Conservation (phyloP, 192 early-diverging fungal species). For the Lobosporangium transversale region DNA sequence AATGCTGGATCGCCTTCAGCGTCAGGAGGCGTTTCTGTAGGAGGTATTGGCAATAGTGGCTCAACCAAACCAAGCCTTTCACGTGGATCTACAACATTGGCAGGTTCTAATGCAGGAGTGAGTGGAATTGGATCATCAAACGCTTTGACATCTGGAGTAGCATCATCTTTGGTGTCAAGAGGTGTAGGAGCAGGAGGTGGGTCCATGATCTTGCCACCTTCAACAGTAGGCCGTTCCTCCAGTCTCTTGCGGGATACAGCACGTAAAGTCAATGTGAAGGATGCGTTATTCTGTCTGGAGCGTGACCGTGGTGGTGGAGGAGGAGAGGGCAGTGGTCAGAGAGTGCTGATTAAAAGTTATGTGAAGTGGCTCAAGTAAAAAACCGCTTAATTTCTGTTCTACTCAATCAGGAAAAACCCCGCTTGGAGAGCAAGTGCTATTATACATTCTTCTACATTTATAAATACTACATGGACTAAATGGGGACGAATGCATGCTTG, state of each 20-base stretch:
- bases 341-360: slow-evolving; percentile 59
- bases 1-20: slow-evolving; percentile 33
- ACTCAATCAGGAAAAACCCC: neutral
- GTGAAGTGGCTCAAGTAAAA: slow-evolving; percentile 41
- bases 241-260: slow-evolving; percentile 15
- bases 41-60: neutral
- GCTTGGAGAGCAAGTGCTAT: neutral
- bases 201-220: slow-evolving; percentile 34
- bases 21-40: slow-evolving; percentile 13
- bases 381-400: neutral
- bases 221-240: slow-evolving; percentile 27
- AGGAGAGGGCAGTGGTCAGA: slow-evolving; percentile 44
- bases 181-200: slow-evolving; percentile 23
- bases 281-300: slow-evolving; percentile 80
- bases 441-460: neutral
- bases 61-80: slow-evolving; percentile 18
- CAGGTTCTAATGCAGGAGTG: too few relatives aligned
- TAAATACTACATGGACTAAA: too few relatives aligned
- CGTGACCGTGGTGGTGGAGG: slow-evolving; percentile 66
- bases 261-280: slow-evolving; percentile 70
- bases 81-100: slow-evolving; percentile 20
- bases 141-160: neutral
- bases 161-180: neutral
- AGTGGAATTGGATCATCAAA: too few relatives aligned
- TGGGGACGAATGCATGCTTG: too few relatives aligned